Evolutionary conservation across 108 stramenopile species (phyloP), one percentile per base, ranked within the genome.

Genomic region (Stephanodiscus triporus): DNA sequence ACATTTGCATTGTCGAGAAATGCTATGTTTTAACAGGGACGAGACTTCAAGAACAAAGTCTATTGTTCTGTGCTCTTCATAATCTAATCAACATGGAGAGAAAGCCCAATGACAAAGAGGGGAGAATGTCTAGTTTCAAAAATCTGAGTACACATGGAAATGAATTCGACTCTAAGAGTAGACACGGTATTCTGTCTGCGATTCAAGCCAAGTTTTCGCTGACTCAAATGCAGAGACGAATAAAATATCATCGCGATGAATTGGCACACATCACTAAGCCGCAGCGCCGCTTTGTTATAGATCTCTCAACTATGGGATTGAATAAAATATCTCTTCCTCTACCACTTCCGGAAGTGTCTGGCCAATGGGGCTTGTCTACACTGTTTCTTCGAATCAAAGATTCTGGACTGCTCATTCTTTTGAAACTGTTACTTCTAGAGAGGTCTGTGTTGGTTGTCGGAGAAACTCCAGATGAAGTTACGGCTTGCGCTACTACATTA

Each of bases 11-110:
- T 54, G 80, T 82, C 45, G 75, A 85, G 62, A 85, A 74, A 55
- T 67, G 80, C 55, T 85, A 85, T 53, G 70, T 82, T n/a, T 56
- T 85, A 10, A 82, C 66, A 40, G 84, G 84, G 60, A 81, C 65
- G 11, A 66, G 64, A 49, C 76, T 81, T 55, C 54, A 72, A 37
- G 76, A 85, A 20, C 76, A 73, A 26, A 81, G 74, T 37, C 72
- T 85, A 4, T 69, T 82, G 49, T 81, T 85, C 36, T 77, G 72
- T 71, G 79, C 80, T 16, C 58, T 85, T 29, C 84, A 85, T 42
- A 81, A 85, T 55, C 72, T 85, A 1, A 74, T 85, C 27, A 65
- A 85, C 32, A 70, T 78, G 73, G 84, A 85, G 42, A 76, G 84
- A 69, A 59, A 77, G 70, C 53, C 66, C 30, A 70, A 78, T 24